Evolutionary conservation across 2,329 filamentous ascomycete species (phyloP).

Genomic region (Pseudogymnoascus verrucosus): DNA sequence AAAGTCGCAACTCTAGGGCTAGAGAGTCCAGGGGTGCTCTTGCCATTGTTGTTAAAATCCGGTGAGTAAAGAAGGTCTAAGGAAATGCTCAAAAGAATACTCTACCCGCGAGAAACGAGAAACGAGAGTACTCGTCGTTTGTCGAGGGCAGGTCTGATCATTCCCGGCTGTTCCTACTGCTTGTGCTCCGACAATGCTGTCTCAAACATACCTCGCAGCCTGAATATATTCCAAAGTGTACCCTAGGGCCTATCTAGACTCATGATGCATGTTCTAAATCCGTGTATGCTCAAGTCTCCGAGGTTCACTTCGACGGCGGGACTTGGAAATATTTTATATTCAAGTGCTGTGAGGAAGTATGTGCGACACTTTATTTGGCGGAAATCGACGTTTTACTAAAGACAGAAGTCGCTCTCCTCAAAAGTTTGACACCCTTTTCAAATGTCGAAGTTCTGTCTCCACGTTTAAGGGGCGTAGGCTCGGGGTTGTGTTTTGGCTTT

Average conservation of each 20-base stretch:
- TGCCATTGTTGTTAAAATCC: neutral
- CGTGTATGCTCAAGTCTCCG: neutral
- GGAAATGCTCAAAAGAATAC: neutral
- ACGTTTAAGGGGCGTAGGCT: neutral
- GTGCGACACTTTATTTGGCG: neutral
- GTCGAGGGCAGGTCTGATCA: neutral
- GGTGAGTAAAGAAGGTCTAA: neutral
- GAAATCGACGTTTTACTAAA: neutral
- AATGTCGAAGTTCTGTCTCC: neutral
- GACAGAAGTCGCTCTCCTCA: neutral
- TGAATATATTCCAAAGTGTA: neutral
- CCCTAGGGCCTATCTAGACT: neutral
- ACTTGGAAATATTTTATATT: no score
- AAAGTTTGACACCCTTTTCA: neutral
- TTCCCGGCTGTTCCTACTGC: neutral
- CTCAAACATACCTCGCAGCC: neutral
- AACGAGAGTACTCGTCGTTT: neutral
- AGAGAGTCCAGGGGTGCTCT: neutral
- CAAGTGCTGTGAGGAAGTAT: neutral
- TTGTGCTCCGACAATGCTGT: neutral
- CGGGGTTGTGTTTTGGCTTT: neutral
- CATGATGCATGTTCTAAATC: no score
- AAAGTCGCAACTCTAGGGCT: neutral
- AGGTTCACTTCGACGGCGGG: neutral
- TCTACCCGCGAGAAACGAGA: neutral